A percentile compares a stretch with the other conserved stretches of the same genome.
Conservation (phyloP, 1,139 yeast genomes). For the Suhomyces guaymorum region DNA sequence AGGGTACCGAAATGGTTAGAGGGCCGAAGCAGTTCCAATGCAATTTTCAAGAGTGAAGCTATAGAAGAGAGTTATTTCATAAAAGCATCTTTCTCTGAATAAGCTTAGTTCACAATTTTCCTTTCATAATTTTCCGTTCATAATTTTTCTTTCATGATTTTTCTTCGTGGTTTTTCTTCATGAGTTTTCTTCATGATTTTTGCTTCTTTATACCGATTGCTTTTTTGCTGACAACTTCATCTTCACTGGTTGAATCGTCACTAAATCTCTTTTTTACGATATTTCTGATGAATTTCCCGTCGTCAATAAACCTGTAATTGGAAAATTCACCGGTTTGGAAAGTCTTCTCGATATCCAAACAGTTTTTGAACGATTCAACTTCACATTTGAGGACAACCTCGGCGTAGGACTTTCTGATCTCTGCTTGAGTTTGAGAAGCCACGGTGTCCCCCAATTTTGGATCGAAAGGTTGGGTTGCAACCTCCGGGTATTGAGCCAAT, state of each 20-base stretch:
- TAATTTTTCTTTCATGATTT: neutral
- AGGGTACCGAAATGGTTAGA: too few species aligned
- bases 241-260: constrained; percentile 19
- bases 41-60: too few species aligned
- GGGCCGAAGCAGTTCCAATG: too few species aligned
- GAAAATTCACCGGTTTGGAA: constrained; percentile 24
- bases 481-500: constrained; percentile 43
- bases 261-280: constrained; percentile 52
- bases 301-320: constrained; percentile 48
- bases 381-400: constrained; percentile 56
- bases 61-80: too few species aligned
- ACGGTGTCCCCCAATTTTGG: constrained; percentile 4
- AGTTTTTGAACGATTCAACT: constrained; percentile 45
- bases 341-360: constrained; percentile 36
- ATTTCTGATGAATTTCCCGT: constrained; percentile 57
- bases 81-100: too few species aligned
- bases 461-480: constrained; percentile 27
- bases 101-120: too few species aligned
- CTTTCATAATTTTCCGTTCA: too few species aligned
- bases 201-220: constrained; percentile 3
- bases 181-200: neutral
- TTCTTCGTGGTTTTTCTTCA: neutral
- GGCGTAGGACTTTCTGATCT: constrained; percentile 44
- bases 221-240: constrained; percentile 11
- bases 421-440: neutral